phyloP scores from a whole-genome alignment of 2,329 filamentous ascomycete genomes.

The Cladosporium sp. region DNA sequence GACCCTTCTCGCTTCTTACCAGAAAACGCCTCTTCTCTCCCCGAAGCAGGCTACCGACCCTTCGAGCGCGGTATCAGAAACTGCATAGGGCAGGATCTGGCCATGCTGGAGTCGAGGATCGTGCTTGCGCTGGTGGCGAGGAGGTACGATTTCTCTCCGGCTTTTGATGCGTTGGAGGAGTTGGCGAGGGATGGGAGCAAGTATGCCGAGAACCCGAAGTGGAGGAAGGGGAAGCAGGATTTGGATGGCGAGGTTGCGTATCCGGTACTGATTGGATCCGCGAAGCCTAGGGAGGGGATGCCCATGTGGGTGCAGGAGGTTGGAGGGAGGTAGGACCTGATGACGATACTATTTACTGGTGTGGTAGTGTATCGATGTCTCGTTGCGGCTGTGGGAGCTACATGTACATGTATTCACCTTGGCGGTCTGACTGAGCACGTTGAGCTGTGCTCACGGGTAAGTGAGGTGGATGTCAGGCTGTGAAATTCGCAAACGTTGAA shows the following conservation, averaged over 20 bases:
- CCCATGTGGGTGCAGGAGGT: constrained; percentile 22
- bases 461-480: background rate
- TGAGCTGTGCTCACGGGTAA: background rate
- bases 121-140: constrained; percentile 50
- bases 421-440: background rate
- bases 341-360: background rate
- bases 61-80: constrained; percentile 56
- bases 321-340: background rate
- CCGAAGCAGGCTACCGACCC: constrained; percentile 51
- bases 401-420: no score
- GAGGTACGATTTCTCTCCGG: constrained; percentile 50
- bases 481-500: no score
- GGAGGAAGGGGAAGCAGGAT: constrained; percentile 27
- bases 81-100: constrained; percentile 58
- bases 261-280: constrained; percentile 30
- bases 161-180: constrained; percentile 35
- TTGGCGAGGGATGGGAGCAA: constrained; percentile 37
- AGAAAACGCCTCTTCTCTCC: constrained; percentile 29
- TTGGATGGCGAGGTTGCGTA: constrained; percentile 33
- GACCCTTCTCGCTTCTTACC: constrained; percentile 50
- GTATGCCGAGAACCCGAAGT: constrained; percentile 27
- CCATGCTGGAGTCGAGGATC: constrained; percentile 51
- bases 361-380: background rate
- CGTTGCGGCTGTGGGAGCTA: background rate
- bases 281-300: constrained; percentile 36